These are phyloP conservation scores for Pisolithus thermaeus DNA, from an alignment of 1,284 basidiomycete genomes.

Conservation along the genomic window DNA sequence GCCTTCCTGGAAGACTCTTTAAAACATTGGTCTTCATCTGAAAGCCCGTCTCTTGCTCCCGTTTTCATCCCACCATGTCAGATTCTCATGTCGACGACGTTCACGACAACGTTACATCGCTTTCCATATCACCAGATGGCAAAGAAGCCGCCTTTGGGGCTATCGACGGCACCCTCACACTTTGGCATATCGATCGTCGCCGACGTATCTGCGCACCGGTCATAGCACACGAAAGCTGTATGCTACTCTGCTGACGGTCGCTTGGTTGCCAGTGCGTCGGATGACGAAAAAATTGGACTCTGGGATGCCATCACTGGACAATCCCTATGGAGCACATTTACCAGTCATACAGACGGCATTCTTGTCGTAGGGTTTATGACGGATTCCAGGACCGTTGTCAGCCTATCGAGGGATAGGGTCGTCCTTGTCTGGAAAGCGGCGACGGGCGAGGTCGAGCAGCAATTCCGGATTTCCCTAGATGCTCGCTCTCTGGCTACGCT, in stretches of 20 bases:
- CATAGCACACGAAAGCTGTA: background rate
- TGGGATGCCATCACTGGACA: slow-evolving; percentile 4
- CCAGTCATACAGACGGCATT: background rate
- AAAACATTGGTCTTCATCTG: background rate
- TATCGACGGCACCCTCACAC: slow-evolving; percentile 1
- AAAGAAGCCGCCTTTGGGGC: slow-evolving; percentile 1
- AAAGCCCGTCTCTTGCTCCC: background rate
- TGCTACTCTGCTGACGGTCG: slow-evolving; percentile 11
- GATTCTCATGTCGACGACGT: background rate
- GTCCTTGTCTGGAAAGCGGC: background rate
- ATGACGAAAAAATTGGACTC: slow-evolving; percentile 3
- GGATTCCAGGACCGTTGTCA: slow-evolving; percentile 7
- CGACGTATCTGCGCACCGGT: background rate
- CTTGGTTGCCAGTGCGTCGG: slow-evolving; percentile 33
- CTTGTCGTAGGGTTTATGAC: slow-evolving; percentile 8
- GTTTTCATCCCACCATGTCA: background rate
- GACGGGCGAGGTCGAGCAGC: background rate
- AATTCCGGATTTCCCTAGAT: background rate
- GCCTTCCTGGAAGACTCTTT: no score
- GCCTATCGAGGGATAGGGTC: slow-evolving; percentile 34
- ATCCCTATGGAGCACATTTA: background rate
- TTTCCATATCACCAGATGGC: slow-evolving; percentile 6
- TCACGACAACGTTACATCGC: background rate
- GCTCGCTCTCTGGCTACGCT: background rate
- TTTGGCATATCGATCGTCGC: slow-evolving; percentile 1